A percentile compares a stretch with the other conserved stretches of the same genome.
Conservation (phyloP, 139 green algal genomes). For the Coelastrella sp. region DNA sequence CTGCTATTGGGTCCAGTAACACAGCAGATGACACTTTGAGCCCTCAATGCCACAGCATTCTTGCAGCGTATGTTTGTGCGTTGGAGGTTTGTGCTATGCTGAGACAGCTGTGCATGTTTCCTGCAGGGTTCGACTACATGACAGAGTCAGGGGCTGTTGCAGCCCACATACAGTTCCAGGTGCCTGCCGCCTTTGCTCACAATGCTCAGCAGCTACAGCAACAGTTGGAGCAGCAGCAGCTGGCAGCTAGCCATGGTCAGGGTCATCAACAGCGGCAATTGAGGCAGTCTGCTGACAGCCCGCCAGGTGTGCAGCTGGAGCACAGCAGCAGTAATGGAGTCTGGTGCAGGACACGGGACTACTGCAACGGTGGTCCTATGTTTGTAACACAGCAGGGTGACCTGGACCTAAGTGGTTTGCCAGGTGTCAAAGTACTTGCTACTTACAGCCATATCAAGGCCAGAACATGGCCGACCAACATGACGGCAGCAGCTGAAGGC, state of each 20-base stretch:
- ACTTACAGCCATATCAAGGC: constrained; percentile 41
- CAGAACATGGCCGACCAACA: background rate
- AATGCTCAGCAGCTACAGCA: constrained; percentile 39
- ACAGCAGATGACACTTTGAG: too few species aligned
- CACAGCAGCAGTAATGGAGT: background rate
- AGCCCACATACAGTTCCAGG: constrained; percentile 51
- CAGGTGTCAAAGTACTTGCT: constrained; percentile 54
- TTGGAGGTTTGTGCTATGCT: too few species aligned
- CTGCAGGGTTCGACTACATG: constrained; percentile 74
- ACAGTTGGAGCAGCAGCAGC: constrained; percentile 5
- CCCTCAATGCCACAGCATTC: too few species aligned
- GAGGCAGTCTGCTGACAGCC: background rate
- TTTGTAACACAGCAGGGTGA: constrained; percentile 51
- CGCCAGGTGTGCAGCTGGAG: background rate
- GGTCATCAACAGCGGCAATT: background rate
- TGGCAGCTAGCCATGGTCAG: background rate
- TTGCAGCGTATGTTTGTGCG: too few species aligned
- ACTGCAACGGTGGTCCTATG: constrained; percentile 79
- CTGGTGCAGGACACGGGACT: constrained; percentile 67
- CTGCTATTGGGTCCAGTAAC: too few species aligned
- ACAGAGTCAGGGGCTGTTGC: constrained; percentile 67
- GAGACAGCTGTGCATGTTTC: background rate
- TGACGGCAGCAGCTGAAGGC: background rate
- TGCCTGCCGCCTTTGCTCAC: background rate
- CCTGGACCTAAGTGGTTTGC: background rate